Evolutionary conservation across 495 filamentous ascomycete genomes (phyloP).

Genomic region (Trichoderma asperelloides): DNA sequence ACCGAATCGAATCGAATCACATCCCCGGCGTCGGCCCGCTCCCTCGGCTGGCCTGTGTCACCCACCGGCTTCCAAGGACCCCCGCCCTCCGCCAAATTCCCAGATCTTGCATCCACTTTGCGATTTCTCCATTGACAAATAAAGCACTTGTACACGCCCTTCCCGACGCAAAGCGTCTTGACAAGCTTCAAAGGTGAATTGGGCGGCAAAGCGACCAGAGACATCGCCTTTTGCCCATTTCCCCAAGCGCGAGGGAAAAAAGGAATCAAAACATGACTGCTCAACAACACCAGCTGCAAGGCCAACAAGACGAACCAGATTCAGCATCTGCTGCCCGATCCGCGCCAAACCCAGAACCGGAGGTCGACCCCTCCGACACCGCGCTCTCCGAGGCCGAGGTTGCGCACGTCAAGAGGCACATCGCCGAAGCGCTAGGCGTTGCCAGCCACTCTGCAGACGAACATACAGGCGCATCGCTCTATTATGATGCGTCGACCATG

Average conservation of each 20-base stretch:
- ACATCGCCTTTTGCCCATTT: neutral
- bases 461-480: conserved; percentile 26
- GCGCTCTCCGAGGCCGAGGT: conserved; percentile 1
- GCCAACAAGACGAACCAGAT: neutral
- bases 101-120: neutral
- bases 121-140: neutral
- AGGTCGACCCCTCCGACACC: neutral
- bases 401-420: neutral
- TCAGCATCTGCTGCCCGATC: neutral
- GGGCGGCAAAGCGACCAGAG: neutral
- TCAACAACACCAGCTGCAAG: neutral
- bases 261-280: neutral
- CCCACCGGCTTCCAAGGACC: neutral
- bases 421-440: neutral
- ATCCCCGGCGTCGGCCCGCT: neutral
- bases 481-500: conserved; percentile 46
- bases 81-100: neutral
- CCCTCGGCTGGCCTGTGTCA: conserved; percentile 3
- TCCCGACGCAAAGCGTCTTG: neutral
- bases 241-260: neutral
- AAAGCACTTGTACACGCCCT: too few relatives aligned
- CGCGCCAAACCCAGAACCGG: neutral
- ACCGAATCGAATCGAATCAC: neutral
- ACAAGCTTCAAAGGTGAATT: neutral
- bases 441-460: conserved; percentile 10